Percentiles rank a stretch among this genome's conserved stretches.
Conservation (phyloP, 805 yeast species). For the Saturnispora besseyi region DNA sequence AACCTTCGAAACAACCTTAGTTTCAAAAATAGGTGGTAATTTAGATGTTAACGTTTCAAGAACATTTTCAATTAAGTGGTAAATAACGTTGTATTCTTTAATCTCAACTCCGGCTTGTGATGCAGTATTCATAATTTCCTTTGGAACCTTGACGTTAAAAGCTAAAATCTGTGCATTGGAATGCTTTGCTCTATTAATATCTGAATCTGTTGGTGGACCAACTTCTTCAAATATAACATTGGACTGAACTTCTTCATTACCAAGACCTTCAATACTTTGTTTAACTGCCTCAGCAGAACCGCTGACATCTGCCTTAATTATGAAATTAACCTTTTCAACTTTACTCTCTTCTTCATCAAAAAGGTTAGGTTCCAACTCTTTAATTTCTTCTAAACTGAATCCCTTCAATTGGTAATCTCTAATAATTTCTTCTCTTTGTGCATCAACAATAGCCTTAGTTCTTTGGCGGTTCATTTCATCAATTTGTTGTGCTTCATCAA, state of each 20-base stretch:
- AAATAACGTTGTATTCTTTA: constrained; percentile 68
- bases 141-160: constrained; percentile 66
- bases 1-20: constrained; percentile 56
- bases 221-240: constrained; percentile 66
- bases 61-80: constrained; percentile 80
- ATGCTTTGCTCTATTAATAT: constrained; percentile 56
- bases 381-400: constrained; percentile 40
- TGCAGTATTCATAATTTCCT: constrained; percentile 52
- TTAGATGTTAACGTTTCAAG: constrained; percentile 50
- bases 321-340: constrained; percentile 41
- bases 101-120: constrained; percentile 47
- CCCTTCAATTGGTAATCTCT: constrained; percentile 57
- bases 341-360: constrained; percentile 26
- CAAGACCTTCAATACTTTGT: constrained; percentile 73
- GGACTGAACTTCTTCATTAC: constrained; percentile 75
- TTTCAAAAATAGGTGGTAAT: constrained; percentile 59
- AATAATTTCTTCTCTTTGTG: constrained; percentile 42
- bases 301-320: constrained; percentile 83
- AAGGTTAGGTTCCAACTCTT: constrained; percentile 26
- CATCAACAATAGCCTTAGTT: constrained; percentile 42
- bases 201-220: constrained; percentile 64
- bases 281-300: constrained; percentile 92
- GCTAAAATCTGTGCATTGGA: constrained; percentile 69
- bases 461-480: constrained; percentile 64
- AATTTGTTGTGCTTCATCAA: constrained; percentile 55